Conservation (phyloP, 2,329 filamentous ascomycete genomes). For the Sporothrix humicola region DNA sequence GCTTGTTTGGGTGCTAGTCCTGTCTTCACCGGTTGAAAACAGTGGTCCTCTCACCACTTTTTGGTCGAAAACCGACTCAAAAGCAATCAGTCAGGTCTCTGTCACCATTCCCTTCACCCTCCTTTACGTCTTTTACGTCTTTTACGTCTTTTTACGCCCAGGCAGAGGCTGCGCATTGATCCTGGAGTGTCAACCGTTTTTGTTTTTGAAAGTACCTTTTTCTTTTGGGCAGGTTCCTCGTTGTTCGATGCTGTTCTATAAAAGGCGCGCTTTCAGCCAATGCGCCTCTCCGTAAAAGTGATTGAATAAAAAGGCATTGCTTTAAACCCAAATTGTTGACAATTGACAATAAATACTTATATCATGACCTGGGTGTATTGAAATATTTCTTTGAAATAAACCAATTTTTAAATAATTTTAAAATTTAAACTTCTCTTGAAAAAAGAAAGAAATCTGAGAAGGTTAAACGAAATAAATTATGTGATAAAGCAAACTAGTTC, state of each 20-base stretch:
- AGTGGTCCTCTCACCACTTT: neutral
- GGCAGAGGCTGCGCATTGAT: neutral
- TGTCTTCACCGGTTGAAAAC: constrained; percentile 3
- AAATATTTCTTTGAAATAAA: neutral
- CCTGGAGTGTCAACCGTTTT: neutral
- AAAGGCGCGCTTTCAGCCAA: neutral
- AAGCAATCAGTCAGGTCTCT: neutral
- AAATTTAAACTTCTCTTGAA: neutral
- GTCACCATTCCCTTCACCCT: neutral
- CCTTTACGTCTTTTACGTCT: neutral
- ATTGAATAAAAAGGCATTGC: too few species aligned
- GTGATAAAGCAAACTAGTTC: too few species aligned
- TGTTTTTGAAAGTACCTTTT: neutral
- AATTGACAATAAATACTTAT: neutral
- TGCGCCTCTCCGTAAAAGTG: too few species aligned
- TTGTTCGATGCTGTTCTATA: neutral
- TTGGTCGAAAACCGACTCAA: neutral
- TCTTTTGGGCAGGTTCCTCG: neutral
- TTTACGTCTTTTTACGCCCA: neutral
- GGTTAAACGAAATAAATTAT: too few species aligned
- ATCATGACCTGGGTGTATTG: neutral
- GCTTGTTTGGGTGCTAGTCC: neutral
- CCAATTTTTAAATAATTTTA: neutral
- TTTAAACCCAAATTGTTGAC: too few species aligned
- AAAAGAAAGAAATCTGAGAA: too few species aligned